These are phyloP conservation scores for Aegilops bicornis DNA, from an alignment of 176 grass and related monocot genomes.

Conservation along the genomic window DNA sequence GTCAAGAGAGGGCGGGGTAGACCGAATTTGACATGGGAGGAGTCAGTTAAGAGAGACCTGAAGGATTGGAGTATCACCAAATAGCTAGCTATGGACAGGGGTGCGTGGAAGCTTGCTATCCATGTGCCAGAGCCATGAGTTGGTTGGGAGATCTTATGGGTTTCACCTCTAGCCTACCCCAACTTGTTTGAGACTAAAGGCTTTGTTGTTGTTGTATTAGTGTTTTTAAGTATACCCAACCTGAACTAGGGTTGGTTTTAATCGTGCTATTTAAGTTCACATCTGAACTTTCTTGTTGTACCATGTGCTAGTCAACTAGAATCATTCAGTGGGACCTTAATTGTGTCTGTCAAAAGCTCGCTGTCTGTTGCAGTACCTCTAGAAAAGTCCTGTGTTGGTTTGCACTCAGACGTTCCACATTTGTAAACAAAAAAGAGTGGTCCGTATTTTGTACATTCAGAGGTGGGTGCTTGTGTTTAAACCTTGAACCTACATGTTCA, in stretches of 20 bases:
- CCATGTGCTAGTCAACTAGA: neutral
- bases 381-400: neutral
- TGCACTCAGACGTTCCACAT: neutral
- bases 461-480: neutral
- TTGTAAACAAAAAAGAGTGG: neutral
- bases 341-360: neutral
- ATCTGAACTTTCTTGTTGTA: neutral
- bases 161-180: too few species aligned
- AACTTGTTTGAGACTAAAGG: too few species aligned
- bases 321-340: neutral
- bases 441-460: neutral
- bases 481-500: too few species aligned
- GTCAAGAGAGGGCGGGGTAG: too few species aligned
- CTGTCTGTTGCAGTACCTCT: neutral
- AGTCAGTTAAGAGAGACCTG: too few species aligned
- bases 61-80: too few species aligned
- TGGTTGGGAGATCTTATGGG: too few species aligned
- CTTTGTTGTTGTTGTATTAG: neutral
- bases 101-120: too few species aligned
- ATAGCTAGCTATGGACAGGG: too few species aligned
- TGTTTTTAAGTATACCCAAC: neutral
- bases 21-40: too few species aligned
- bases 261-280: conserved; percentile 2
- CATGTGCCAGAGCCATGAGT: too few species aligned
- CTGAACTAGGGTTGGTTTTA: conserved; percentile 12